These are phyloP conservation scores for Nicotiana undulata DNA, from an alignment of 257 asterid species.

Conservation along the genomic window DNA sequence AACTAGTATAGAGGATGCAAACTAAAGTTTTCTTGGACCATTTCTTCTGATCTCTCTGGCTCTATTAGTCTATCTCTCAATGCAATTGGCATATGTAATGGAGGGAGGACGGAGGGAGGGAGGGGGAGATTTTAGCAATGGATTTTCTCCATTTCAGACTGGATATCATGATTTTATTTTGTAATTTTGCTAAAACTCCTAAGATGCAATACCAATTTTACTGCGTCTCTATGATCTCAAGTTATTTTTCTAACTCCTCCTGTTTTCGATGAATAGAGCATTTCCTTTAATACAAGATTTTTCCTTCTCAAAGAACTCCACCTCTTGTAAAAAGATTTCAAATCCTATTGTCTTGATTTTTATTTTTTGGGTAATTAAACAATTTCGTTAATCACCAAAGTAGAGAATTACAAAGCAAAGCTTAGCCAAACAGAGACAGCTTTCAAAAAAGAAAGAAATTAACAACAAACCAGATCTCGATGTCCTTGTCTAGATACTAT, in stretches of 20 bases:
- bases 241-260: background rate
- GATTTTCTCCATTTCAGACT: background rate
- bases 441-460: background rate
- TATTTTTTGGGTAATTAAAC: background rate
- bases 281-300: background rate
- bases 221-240: background rate
- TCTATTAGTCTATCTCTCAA: background rate
- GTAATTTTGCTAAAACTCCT: background rate
- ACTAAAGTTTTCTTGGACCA: background rate
- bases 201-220: background rate
- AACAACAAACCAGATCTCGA: background rate
- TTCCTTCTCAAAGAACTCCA: background rate
- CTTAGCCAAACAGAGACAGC: background rate
- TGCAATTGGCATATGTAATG: background rate
- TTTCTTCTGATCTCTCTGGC: background rate
- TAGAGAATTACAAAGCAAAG: background rate
- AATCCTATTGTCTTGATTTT: background rate
- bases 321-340: background rate
- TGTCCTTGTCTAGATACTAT: background rate
- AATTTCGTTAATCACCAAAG: background rate
- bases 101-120: background rate
- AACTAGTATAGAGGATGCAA: background rate
- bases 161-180: background rate
- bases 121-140: background rate
- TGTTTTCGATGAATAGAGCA: background rate